phyloP scores from a whole-genome alignment of 108 stramenopile genomes.

The Cyclotella baltica region DNA sequence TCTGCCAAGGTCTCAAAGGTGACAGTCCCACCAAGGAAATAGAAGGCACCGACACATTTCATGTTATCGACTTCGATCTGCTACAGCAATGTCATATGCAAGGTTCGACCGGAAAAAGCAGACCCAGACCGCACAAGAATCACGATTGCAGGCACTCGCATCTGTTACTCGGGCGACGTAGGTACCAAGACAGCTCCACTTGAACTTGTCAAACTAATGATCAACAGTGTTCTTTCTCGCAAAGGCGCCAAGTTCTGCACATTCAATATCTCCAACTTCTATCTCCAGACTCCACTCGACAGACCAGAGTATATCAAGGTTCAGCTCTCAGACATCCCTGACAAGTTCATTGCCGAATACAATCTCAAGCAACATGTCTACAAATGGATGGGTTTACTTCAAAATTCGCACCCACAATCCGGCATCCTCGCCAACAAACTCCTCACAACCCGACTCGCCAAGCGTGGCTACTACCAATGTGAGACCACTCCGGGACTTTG shows the following conservation, averaged over 20 bases:
- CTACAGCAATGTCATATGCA: slow-evolving; percentile 9
- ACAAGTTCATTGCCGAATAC: slow-evolving; percentile 44
- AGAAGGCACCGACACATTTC: slow-evolving; percentile 19
- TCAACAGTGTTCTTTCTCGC: slow-evolving; percentile 57
- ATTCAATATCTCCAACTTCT: slow-evolving; percentile 61
- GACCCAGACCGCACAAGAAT: slow-evolving; percentile 25
- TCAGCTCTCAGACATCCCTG: slow-evolving; percentile 32
- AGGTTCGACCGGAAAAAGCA: slow-evolving; percentile 36
- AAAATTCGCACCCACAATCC: slow-evolving; percentile 41
- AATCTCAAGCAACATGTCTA: slow-evolving; percentile 37
- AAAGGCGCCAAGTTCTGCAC: too few relatives aligned
- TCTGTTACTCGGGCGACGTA: slow-evolving; percentile 39
- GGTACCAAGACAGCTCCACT: slow-evolving; percentile 46
- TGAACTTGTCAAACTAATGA: slow-evolving; percentile 36
- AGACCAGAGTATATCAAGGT: slow-evolving; percentile 49
- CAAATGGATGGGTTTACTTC: too few relatives aligned
- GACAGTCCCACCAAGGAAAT: background rate
- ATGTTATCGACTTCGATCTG: slow-evolving; percentile 8
- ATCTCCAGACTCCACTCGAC: slow-evolving; percentile 49
- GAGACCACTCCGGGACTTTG: slow-evolving; percentile 26
- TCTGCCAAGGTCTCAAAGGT: slow-evolving; percentile 23
- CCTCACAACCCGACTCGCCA: slow-evolving; percentile 16
- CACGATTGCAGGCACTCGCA: slow-evolving; percentile 52
- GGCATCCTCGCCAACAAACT: slow-evolving; percentile 51
- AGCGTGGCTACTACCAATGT: slow-evolving; percentile 26